Percentiles rank a stretch among this genome's conserved stretches.
These are phyloP conservation scores for Basidiobolus meristosporus DNA, from an alignment of 371 early-diverging fungal genomes.

Conservation along the genomic window DNA sequence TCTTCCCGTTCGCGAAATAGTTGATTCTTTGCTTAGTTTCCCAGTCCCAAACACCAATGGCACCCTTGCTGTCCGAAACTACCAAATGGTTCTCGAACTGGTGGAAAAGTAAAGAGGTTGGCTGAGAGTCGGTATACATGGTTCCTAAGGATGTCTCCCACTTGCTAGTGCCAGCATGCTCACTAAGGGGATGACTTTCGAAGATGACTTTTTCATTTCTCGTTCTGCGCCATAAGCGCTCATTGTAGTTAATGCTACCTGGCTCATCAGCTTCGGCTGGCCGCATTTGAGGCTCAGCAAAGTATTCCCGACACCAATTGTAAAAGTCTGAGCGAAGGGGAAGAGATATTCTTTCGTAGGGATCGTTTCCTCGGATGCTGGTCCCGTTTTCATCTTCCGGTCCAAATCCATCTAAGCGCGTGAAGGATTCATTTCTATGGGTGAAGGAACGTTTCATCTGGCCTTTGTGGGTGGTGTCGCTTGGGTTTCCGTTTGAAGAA, in stretches of 20 bases:
- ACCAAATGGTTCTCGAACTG: no score
- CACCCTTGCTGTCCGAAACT: no score
- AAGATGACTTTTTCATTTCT: conserved; percentile 45
- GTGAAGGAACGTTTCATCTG: no score
- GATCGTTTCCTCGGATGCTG: no score
- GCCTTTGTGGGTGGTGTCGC: no score
- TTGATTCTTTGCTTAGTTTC: conserved; percentile 34
- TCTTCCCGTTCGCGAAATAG: conserved; percentile 45
- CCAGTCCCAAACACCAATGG: conserved; percentile 62
- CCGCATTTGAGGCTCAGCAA: conserved; percentile 79
- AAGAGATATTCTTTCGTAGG: no score
- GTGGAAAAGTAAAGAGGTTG: no score
- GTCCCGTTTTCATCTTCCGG: no score
- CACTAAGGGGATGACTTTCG: conserved; percentile 28
- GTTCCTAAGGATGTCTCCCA: conserved; percentile 56
- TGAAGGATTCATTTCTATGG: no score
- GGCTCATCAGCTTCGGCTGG: conserved; percentile 66
- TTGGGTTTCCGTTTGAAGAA: no score
- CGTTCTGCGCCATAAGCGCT: conserved; percentile 53
- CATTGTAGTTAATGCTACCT: conserved; percentile 58
- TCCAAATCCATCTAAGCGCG: no score
- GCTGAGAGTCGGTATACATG: conserved; percentile 50
- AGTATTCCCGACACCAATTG: conserved; percentile 75
- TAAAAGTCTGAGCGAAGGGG: conserved; percentile 43
- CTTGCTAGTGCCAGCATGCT: conserved; percentile 19